phyloP scores from a whole-genome alignment of 306 rosid genomes.

The Lotus japonicus region DNA sequence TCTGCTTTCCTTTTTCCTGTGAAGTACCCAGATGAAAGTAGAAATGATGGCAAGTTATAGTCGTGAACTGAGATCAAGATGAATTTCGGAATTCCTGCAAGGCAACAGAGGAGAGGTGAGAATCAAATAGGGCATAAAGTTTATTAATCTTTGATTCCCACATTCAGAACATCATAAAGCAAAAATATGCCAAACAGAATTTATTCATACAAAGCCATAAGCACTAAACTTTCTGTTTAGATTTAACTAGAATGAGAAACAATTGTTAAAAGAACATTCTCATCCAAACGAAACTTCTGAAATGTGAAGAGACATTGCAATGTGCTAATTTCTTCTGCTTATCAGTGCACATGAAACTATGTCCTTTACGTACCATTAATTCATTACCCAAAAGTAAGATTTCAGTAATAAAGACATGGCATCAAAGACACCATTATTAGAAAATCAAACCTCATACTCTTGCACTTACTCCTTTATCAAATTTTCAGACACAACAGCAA shows the following conservation, averaged over 20 bases:
- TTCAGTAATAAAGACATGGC: not conserved
- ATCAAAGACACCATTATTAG: not conserved
- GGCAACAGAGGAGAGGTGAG: not conserved
- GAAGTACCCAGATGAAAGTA: conserved; percentile 85
- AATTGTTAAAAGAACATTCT: not conserved
- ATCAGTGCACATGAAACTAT: not conserved
- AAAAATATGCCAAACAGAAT: not conserved
- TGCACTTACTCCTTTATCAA: not conserved
- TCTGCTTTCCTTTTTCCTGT: conserved; percentile 97
- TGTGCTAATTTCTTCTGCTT: not conserved
- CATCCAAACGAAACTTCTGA: not conserved
- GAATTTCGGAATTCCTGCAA: conserved; percentile 87
- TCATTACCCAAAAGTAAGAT: not conserved
- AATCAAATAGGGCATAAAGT: not conserved
- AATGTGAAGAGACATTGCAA: not conserved
- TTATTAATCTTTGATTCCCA: not conserved
- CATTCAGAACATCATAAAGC: not conserved
- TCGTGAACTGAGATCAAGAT: conserved; percentile 87
- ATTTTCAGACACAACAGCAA: not conserved
- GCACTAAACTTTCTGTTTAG: not conserved
- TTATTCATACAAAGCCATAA: not conserved
- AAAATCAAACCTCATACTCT: not conserved
- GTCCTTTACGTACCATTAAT: not conserved
- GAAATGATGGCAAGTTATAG: conserved; percentile 75
- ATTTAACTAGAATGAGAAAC: not conserved